Percentiles rank a stretch among this genome's conserved stretches.
phyloP scores from a whole-genome alignment of 1,284 basidiomycete species.

The Melampsora larici-populina region DNA sequence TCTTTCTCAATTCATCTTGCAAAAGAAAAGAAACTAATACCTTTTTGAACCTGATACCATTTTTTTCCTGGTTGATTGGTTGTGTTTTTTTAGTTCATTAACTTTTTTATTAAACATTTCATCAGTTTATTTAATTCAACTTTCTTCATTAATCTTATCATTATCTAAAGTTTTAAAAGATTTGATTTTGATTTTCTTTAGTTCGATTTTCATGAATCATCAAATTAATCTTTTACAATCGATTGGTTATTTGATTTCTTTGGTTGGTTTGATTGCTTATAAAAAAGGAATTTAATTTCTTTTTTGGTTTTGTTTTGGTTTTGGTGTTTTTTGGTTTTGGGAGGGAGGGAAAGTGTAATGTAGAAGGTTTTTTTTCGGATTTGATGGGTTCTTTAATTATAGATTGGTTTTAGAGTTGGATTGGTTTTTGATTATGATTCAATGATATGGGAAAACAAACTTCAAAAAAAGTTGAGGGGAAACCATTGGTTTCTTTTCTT shows the following conservation, averaged over 20 bases:
- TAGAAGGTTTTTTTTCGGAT: too few relatives aligned
- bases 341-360: too few relatives aligned
- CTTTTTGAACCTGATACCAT: too few relatives aligned
- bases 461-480: too few relatives aligned
- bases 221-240: background rate
- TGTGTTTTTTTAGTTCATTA: background rate
- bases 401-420: too few relatives aligned
- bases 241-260: background rate
- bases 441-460: too few relatives aligned
- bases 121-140: background rate
- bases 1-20: background rate
- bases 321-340: too few relatives aligned
- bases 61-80: background rate
- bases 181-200: background rate
- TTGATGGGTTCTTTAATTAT: too few relatives aligned
- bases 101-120: conserved; percentile 2
- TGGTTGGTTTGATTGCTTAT: background rate
- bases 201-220: background rate
- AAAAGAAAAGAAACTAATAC: background rate
- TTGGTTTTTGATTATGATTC: too few relatives aligned
- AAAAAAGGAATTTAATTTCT: conserved; percentile 5
- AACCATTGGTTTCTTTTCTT: too few relatives aligned
- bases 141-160: conserved; percentile 1
- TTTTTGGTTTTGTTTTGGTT: background rate
- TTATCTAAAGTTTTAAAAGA: conserved; percentile 5